Evolutionary conservation across 805 yeast genomes (phyloP).

Genomic region (Nakazawaea ernobii): DNA sequence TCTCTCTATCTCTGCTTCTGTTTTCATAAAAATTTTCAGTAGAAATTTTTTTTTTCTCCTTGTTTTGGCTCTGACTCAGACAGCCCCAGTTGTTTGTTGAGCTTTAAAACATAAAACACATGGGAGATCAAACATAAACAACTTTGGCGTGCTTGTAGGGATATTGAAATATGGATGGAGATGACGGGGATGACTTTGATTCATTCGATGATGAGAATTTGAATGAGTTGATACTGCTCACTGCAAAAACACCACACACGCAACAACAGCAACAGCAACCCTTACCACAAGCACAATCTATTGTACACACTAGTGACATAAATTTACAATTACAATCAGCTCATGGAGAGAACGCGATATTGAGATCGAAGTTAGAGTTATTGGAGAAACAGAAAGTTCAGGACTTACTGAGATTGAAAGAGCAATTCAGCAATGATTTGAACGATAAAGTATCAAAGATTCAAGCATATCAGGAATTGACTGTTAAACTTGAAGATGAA

Average conservation of each 20-base stretch:
- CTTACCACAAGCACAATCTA: constrained; percentile 1
- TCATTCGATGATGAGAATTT: constrained; percentile 27
- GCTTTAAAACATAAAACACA: too few relatives aligned
- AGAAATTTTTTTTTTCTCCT: too few relatives aligned
- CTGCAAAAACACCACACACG: constrained; percentile 29
- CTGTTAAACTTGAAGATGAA: constrained; percentile 46
- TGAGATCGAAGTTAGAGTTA: constrained; percentile 57
- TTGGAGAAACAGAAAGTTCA: constrained; percentile 30
- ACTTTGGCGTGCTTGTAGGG: too few relatives aligned
- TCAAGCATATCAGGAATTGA: constrained; percentile 23
- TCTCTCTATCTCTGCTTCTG: too few relatives aligned
- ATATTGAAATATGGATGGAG: not conserved
- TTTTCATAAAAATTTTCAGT: too few relatives aligned
- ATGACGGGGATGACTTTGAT: constrained; percentile 4
- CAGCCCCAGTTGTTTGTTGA: too few relatives aligned
- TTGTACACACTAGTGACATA: constrained; percentile 8
- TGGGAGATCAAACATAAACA: too few relatives aligned
- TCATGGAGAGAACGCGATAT: constrained; percentile 76
- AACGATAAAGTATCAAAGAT: constrained; percentile 19
- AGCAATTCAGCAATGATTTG: constrained; percentile 17
- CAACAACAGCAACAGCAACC: constrained; percentile 6
- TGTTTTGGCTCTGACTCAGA: too few relatives aligned
- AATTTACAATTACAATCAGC: constrained; percentile 41
- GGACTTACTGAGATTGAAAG: constrained; percentile 34
- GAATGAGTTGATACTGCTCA: constrained; percentile 41